Base-by-base conservation (phyloP, 1,139 yeast genomes). In the Kodamaea arcana region DNA sequence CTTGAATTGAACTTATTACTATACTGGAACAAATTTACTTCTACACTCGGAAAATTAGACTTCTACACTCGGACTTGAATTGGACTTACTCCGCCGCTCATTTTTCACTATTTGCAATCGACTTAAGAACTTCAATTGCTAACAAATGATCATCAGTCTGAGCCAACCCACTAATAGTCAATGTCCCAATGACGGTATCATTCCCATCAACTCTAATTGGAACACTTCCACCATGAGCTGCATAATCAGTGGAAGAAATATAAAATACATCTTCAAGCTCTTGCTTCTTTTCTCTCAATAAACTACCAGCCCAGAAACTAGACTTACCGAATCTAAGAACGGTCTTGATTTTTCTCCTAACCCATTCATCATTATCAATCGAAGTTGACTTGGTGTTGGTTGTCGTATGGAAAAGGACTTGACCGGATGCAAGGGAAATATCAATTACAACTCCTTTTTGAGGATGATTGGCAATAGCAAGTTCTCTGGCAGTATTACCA, bases 201-300 rank as follows among this genome's bases (percentile, higher is more conserved):
- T 60, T 51, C 18, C 63, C 62, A 10, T 56, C 52, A 13, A 75
- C 60, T 33, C 69, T 63, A 32, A 79, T 56, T 2, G 84, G 83
- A 35, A 78, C 69, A 35, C 78, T 75, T 29, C 85, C 85, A 9
- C 84, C 86, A 45, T 78, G 83, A 32, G 67, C 55, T 9, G 83
- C 78, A 46, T 65, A 78, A n/a, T 76, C 79, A 18, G 46, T 42
- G 14, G 70, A 60, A 16, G 68, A 59, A 24, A 67, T 50, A 43
- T 60, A 69, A 40, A 65, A 62, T n/a, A 68, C 70, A 14, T 66
- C 65, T 34, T 61, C 68, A 10, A 67, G 40, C 1, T 62, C 37
- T 37, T 50, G 42, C 1, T 49, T 54, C 43, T 60, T 65, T 2
- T 31, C 27, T 26, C 56, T 52, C 26, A 72, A 50, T 49, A 75